Evolutionary conservation across 371 early-diverging fungal species (phyloP).

Genomic region (Mucor velutinosus): DNA sequence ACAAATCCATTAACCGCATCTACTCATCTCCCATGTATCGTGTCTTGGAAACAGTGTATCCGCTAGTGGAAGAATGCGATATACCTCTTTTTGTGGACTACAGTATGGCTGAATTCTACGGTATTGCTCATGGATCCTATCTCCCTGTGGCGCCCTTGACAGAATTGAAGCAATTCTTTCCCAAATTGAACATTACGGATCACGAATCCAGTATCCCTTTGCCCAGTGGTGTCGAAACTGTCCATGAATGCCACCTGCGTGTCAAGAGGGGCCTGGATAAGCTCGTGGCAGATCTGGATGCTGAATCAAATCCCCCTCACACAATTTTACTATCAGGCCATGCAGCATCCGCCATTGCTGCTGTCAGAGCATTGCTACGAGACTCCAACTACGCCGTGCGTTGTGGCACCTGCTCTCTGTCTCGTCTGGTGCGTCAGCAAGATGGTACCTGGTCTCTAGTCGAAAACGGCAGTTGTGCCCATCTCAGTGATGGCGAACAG

Average conservation of each 20-base stretch:
- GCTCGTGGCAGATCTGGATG: constrained; percentile 27
- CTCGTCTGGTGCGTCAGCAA: constrained; percentile 30
- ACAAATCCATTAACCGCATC: constrained; percentile 31
- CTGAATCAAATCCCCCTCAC: constrained; percentile 12
- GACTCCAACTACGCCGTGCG: constrained; percentile 27
- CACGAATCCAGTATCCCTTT: constrained; percentile 28
- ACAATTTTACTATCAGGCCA: constrained; percentile 37
- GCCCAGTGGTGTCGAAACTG: constrained; percentile 30
- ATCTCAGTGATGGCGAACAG: constrained; percentile 37
- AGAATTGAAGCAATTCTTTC: constrained; percentile 30
- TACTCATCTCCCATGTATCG: constrained; percentile 48
- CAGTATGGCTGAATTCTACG: constrained; percentile 47
- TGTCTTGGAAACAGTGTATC: constrained; percentile 34
- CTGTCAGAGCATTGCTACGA: constrained; percentile 33
- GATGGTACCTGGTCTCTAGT: constrained; percentile 29
- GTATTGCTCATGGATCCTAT: constrained; percentile 29
- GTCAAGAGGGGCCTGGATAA: constrained; percentile 30
- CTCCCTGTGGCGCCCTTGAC: constrained; percentile 28
- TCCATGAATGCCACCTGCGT: constrained; percentile 32
- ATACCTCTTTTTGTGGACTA: constrained; percentile 35
- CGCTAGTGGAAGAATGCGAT: constrained; percentile 23
- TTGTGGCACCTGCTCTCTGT: constrained; percentile 34
- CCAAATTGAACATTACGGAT: constrained; percentile 19
- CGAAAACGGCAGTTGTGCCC: constrained; percentile 25
- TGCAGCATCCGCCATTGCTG: constrained; percentile 42